Conservation (phyloP, 805 yeast species). For the Nakazawaea sp. region DNA sequence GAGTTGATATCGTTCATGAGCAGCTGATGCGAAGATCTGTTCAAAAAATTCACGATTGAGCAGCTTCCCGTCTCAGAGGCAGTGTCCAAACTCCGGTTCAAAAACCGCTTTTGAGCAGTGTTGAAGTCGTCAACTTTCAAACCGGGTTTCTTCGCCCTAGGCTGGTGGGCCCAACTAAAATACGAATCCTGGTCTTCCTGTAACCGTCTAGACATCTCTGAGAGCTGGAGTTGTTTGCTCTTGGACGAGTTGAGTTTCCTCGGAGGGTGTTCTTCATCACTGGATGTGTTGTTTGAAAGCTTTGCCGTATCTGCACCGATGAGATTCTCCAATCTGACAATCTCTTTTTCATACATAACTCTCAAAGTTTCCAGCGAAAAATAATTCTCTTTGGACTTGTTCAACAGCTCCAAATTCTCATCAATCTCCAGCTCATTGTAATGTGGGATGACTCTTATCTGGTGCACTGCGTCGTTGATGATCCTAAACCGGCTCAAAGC, state of each 20-base stretch:
- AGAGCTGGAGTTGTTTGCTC: constrained; percentile 8
- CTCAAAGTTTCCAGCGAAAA: constrained; percentile 9
- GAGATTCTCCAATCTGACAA: constrained; percentile 3
- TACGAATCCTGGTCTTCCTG: neutral
- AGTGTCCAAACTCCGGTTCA: constrained; percentile 1
- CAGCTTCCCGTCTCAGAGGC: neutral
- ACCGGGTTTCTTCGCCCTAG: neutral
- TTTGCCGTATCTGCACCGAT: neutral
- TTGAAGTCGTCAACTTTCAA: constrained; percentile 6
- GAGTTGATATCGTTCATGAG: constrained; percentile 2
- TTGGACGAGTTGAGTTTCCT: constrained; percentile 1
- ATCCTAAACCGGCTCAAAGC: constrained; percentile 1
- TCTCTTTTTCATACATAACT: constrained; percentile 6
- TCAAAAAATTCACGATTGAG: constrained; percentile 9
- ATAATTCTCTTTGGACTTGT: constrained; percentile 2
- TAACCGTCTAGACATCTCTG: constrained; percentile 1
- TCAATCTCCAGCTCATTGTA: neutral
- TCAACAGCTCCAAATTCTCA: neutral
- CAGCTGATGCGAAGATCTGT: neutral
- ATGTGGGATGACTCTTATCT: constrained; percentile 10
- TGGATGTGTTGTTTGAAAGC: neutral
- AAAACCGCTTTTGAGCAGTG: constrained; percentile 2
- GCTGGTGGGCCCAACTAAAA: neutral
- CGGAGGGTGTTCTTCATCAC: constrained; percentile 6
- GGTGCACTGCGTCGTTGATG: constrained; percentile 9